Conservation (phyloP, 768 basidiomycete genomes). For the Cystofilobasidium macerans region DNA sequence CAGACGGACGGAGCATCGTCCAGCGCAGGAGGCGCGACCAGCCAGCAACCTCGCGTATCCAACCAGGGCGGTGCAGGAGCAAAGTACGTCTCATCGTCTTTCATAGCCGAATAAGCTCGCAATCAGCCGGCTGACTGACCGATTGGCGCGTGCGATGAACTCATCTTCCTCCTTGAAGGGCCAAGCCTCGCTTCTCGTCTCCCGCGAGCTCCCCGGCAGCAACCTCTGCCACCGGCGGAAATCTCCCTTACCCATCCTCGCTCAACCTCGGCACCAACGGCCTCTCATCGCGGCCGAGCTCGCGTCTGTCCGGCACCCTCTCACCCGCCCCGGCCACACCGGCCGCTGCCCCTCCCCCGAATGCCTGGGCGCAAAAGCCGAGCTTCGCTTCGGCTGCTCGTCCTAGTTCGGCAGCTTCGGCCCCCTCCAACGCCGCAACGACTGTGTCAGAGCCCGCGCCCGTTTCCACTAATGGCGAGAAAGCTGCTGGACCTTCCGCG, state of each 20-base stretch:
- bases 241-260: background rate
- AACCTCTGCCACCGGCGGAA: background rate
- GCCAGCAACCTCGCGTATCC: background rate
- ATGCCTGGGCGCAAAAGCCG: background rate
- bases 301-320: background rate
- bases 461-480: background rate
- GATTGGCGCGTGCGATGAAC: background rate
- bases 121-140: background rate
- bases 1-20: background rate
- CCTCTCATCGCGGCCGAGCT: background rate
- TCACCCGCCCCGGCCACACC: background rate
- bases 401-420: background rate
- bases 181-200: constrained; percentile 1
- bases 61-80: background rate
- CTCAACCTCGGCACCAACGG: background rate
- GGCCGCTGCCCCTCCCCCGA: background rate
- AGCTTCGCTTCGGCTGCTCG: background rate
- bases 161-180: background rate
- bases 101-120: background rate
- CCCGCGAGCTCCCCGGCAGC: background rate
- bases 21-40: too few relatives aligned
- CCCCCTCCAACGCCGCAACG: background rate
- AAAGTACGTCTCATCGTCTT: background rate
- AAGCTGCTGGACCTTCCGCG: background rate
- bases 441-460: background rate